Percentiles rank a stretch among this genome's conserved stretches.
These are phyloP conservation scores for Penicillium griseofulvum DNA, from an alignment of 2,329 filamentous ascomycete genomes.

Conservation along the genomic window DNA sequence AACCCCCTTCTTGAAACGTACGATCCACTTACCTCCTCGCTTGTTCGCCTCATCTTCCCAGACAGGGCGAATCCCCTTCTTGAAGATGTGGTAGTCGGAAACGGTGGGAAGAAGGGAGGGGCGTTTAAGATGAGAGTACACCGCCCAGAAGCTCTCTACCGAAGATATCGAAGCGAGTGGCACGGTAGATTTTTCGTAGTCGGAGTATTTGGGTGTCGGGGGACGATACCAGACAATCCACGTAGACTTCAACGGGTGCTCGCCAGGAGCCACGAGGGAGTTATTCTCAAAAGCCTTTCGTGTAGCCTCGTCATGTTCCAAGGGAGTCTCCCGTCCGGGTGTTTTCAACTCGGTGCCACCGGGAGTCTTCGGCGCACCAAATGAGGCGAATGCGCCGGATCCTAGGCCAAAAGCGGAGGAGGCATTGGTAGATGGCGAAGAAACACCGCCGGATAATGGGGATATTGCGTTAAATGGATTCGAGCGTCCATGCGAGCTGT, in stretches of 20 bases:
- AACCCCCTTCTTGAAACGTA: constrained; percentile 94
- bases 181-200: constrained; percentile 96
- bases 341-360: constrained; percentile 74
- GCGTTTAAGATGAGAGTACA: constrained; percentile 85
- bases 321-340: constrained; percentile 56
- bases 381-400: constrained; percentile 94
- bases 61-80: constrained; percentile 90
- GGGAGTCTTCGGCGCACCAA: constrained; percentile 84
- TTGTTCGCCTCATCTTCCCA: constrained; percentile 99
- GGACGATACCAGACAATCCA: constrained; percentile 99
- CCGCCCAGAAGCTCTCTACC: constrained; percentile 85
- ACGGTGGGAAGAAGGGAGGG: constrained; percentile 86
- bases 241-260: constrained; percentile 71
- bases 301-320: constrained; percentile 34
- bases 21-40: constrained; percentile 94
- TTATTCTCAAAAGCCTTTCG: constrained; percentile 44
- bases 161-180: constrained; percentile 78
- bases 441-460: constrained; percentile 65
- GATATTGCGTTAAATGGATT: constrained; percentile 78
- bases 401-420: constrained; percentile 91
- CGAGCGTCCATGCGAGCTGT: constrained; percentile 67
- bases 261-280: constrained; percentile 31
- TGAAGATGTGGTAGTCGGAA: constrained; percentile 97
- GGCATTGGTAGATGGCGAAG: constrained; percentile 72
- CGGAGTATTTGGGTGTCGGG: constrained; percentile 93